phyloP scores from a whole-genome alignment of 805 yeast species.

The Ogataea haglerorum region DNA sequence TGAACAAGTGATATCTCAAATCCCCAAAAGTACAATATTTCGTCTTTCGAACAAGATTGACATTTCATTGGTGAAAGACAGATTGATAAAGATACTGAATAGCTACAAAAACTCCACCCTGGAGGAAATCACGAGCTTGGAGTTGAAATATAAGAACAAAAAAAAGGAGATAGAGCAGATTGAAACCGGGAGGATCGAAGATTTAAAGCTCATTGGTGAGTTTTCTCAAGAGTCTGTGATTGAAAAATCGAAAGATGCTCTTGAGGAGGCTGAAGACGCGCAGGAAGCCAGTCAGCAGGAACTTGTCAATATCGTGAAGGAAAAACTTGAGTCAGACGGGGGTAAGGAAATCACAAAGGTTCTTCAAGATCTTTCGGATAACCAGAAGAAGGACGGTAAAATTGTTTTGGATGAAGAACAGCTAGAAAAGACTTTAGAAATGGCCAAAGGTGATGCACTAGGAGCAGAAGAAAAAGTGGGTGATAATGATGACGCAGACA shows the following conservation, averaged over 20 bases:
- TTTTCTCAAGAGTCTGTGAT: conserved; percentile 13
- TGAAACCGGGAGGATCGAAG: conserved; percentile 40
- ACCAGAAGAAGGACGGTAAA: conserved; percentile 3
- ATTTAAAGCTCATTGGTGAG: conserved; percentile 30
- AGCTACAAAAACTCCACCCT: conserved; percentile 33
- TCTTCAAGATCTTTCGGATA: conserved; percentile 3
- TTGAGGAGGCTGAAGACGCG: conserved; percentile 10
- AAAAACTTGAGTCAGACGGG: conserved; percentile 10
- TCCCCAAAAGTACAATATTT: conserved; percentile 34
- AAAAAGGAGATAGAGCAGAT: conserved; percentile 39
- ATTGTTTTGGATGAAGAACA: conserved; percentile 6
- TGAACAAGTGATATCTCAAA: conserved; percentile 31
- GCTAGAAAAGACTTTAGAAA: conserved; percentile 5
- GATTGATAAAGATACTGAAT: conserved; percentile 33
- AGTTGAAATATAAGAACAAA: conserved; percentile 33
- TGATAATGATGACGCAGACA: conserved; percentile 5
- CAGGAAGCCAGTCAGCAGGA: conserved; percentile 11
- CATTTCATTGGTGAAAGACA: conserved; percentile 32
- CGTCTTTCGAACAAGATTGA: conserved; percentile 31
- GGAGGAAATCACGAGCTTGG: conserved; percentile 38
- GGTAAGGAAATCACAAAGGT: conserved; percentile 6
- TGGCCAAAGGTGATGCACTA: conserved; percentile 4
- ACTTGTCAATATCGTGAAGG: conserved; percentile 4
- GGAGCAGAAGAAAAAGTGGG: neutral
- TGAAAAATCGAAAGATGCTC: no score